These are phyloP conservation scores for Melanomma pulvis-pyrius DNA, from an alignment of 495 filamentous ascomycete genomes.

Conservation along the genomic window DNA sequence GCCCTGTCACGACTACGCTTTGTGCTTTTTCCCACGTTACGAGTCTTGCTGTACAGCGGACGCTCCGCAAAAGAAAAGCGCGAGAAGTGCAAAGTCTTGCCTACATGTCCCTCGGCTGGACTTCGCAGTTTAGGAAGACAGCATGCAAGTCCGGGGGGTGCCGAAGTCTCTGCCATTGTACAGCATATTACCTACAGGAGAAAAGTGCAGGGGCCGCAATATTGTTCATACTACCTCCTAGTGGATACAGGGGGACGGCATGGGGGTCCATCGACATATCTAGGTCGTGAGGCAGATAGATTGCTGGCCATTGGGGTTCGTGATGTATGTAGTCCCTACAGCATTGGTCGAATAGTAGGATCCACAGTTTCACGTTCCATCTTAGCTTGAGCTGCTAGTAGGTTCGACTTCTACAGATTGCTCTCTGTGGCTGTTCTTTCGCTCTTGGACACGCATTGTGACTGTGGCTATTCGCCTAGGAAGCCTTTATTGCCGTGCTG, in stretches of 20 bases:
- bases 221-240: too few species aligned
- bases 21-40: slow-evolving; percentile 8
- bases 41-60: not conserved
- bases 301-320: not conserved
- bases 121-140: not conserved
- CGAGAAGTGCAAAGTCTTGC: not conserved
- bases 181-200: not conserved
- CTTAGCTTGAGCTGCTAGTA: not conserved
- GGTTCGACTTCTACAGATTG: not conserved
- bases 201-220: not conserved
- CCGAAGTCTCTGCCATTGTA: not conserved
- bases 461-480: not conserved
- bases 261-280: too few species aligned
- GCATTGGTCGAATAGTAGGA: slow-evolving; percentile 1
- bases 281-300: not conserved
- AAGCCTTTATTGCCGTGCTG: not conserved
- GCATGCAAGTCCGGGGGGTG: not conserved
- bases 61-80: slow-evolving; percentile 12
- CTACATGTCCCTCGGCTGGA: slow-evolving; percentile 5
- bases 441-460: not conserved
- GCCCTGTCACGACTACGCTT: not conserved
- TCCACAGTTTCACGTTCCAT: slow-evolving; percentile 6
- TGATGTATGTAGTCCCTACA: not conserved
- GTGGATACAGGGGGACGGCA: too few species aligned
- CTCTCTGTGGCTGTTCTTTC: not conserved